A percentile compares a stretch with the other conserved stretches of the same genome.
Evolutionary conservation across 371 early-diverging fungal species (phyloP).

Genomic region (Ordospora colligata): DNA sequence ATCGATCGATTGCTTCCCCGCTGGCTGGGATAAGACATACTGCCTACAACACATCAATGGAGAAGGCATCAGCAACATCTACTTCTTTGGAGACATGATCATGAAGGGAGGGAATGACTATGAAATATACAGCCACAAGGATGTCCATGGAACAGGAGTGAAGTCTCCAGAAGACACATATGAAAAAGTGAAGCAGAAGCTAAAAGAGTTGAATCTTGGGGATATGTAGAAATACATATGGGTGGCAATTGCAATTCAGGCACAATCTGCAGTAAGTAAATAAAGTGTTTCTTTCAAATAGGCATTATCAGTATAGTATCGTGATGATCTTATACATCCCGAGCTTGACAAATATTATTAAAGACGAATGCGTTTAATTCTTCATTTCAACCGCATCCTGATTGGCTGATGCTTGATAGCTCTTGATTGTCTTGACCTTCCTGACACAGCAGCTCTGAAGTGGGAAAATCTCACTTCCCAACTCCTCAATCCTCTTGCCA

Average conservation of each 20-base stretch:
- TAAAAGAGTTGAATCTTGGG: slow-evolving; percentile 38
- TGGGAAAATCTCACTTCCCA: slow-evolving; percentile 88
- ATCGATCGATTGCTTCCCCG: slow-evolving; percentile 97
- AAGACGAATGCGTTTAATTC: background rate
- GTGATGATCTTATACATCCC: no score
- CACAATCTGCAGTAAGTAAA: no score
- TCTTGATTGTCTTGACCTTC: slow-evolving; percentile 97
- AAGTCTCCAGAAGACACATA: slow-evolving; percentile 79
- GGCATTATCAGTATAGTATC: no score
- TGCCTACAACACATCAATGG: slow-evolving; percentile 79
- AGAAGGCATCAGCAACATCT: slow-evolving; percentile 76
- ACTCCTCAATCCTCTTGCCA: slow-evolving; percentile 91
- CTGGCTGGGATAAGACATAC: slow-evolving; percentile 89
- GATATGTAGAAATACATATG: background rate
- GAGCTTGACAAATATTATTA: background rate
- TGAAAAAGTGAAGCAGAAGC: slow-evolving; percentile 68
- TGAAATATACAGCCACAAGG: slow-evolving; percentile 80
- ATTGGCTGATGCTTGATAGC: background rate
- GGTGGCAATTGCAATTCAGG: background rate
- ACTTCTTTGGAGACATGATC: slow-evolving; percentile 99
- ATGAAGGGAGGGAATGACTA: slow-evolving; percentile 94
- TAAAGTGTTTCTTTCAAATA: no score
- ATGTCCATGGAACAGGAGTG: slow-evolving; percentile 77
- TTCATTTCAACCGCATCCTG: background rate
- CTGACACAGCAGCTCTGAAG: slow-evolving; percentile 90